Conservation (phyloP, 2,329 filamentous ascomycete genomes). For the Colletotrichum spaethianum region DNA sequence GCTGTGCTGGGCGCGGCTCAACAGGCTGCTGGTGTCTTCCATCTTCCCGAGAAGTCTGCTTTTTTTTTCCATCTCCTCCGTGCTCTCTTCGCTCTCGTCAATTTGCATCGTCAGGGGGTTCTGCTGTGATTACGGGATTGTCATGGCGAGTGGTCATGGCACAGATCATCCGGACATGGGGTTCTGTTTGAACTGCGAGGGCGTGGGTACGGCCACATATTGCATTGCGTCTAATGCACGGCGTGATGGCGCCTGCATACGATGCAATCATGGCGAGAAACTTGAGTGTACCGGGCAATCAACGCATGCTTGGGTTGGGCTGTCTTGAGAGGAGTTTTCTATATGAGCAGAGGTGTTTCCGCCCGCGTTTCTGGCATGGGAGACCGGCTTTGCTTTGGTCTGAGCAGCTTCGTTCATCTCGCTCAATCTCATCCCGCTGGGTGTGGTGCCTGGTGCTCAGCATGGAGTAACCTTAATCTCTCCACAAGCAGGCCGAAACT, state of each 20-base stretch:
- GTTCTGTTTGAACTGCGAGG: neutral
- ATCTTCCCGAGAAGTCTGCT: neutral
- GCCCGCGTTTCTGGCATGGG: neutral
- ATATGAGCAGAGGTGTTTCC: neutral
- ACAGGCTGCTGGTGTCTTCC: neutral
- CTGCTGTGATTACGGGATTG: neutral
- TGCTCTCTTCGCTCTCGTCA: neutral
- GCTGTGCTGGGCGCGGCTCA: neutral
- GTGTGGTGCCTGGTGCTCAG: slow-evolving; percentile 2
- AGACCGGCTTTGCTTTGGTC: too few relatives aligned
- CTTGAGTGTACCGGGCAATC: neutral
- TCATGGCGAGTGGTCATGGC: neutral
- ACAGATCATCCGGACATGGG: neutral
- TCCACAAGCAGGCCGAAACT: slow-evolving; percentile 15
- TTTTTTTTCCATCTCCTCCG: too few relatives aligned
- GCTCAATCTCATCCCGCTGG: slow-evolving; percentile 15
- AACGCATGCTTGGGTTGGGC: neutral
- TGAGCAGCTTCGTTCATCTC: neutral
- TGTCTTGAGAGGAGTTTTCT: neutral
- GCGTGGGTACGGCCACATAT: neutral
- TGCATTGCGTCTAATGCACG: slow-evolving; percentile 5
- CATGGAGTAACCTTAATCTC: slow-evolving; percentile 2
- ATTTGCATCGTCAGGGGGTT: neutral
- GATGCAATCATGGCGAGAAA: neutral
- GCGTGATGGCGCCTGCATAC: neutral